Evolutionary conservation across 306 rosid species (phyloP).

Genomic region (Parietaria judaica): DNA sequence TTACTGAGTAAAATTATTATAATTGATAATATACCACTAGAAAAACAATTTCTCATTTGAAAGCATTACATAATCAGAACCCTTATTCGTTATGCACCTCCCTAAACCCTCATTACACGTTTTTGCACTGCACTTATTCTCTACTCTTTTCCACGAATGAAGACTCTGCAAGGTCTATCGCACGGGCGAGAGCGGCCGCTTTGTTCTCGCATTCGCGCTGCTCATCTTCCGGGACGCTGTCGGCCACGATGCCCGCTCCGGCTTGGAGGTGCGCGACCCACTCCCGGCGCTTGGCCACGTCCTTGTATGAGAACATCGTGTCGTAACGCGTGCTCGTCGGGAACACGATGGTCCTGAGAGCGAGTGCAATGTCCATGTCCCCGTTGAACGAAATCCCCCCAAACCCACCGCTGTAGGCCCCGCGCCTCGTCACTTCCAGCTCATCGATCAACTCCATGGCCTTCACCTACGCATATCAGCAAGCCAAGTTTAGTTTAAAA

Average conservation of each 20-base stretch:
- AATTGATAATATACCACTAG: too few species aligned
- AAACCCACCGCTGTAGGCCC: slow-evolving; percentile 96
- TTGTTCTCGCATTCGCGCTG: slow-evolving; percentile 94
- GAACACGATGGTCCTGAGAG: slow-evolving; percentile 78
- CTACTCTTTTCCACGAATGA: slow-evolving; percentile 51
- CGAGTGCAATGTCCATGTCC: slow-evolving; percentile 91
- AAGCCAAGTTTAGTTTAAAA: slow-evolving; percentile 2
- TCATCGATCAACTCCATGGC: slow-evolving; percentile 96
- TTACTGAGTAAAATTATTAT: too few species aligned
- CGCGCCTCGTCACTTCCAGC: slow-evolving; percentile 83
- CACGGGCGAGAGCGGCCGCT: slow-evolving; percentile 89
- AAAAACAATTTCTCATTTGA: too few species aligned
- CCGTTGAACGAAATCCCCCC: slow-evolving; percentile 87
- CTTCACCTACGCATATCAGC: slow-evolving; percentile 62
- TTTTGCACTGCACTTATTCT: neutral
- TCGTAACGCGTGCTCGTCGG: slow-evolving; percentile 71
- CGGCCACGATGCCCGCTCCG: slow-evolving; percentile 95
- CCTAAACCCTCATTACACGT: too few species aligned
- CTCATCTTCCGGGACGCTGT: slow-evolving; percentile 85
- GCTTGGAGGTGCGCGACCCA: slow-evolving; percentile 96
- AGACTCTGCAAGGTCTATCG: slow-evolving; percentile 95
- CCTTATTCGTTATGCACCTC: too few species aligned
- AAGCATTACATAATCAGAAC: too few species aligned
- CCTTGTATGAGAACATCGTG: slow-evolving; percentile 81
- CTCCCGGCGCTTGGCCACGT: slow-evolving; percentile 58